Evolutionary conservation across 306 rosid species (phyloP).

Genomic region (Trifolium dubium): DNA sequence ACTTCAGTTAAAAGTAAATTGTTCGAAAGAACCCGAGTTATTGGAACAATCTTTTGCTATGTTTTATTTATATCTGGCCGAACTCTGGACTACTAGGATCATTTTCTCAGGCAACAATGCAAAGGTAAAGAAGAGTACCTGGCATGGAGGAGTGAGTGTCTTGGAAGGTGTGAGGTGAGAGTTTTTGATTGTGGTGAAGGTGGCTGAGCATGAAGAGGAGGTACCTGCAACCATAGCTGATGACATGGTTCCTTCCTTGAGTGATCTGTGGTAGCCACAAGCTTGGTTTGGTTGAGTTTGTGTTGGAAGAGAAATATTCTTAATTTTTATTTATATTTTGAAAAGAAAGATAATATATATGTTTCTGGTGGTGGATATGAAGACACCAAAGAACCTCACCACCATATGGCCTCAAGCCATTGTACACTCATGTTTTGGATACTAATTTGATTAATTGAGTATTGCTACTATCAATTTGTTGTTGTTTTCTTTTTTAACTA

Average conservation of each 20-base stretch:
- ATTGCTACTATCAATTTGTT: too few relatives aligned
- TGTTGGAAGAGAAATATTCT: conserved; percentile 1
- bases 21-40: not conserved
- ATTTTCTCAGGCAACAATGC: not conserved
- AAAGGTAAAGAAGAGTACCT: conserved; percentile 47
- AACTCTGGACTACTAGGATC: not conserved
- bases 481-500: too few relatives aligned
- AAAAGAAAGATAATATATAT: conserved; percentile 44
- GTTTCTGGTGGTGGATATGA: conserved; percentile 42
- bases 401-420: not conserved
- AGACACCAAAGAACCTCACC: conserved; percentile 47
- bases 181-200: conserved; percentile 54
- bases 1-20: not conserved
- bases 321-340: not conserved
- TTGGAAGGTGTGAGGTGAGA: conserved; percentile 51
- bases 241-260: conserved; percentile 52
- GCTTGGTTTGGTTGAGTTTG: not conserved
- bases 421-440: too few relatives aligned
- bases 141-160: conserved; percentile 43
- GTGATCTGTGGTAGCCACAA: not conserved
- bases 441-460: too few relatives aligned
- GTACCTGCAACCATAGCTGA: conserved; percentile 70
- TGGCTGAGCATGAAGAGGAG: conserved; percentile 62
- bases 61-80: not conserved
- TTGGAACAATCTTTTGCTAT: not conserved